Base-by-base conservation (phyloP, 305 asterid species). In the Fraxinus nigra region DNA sequence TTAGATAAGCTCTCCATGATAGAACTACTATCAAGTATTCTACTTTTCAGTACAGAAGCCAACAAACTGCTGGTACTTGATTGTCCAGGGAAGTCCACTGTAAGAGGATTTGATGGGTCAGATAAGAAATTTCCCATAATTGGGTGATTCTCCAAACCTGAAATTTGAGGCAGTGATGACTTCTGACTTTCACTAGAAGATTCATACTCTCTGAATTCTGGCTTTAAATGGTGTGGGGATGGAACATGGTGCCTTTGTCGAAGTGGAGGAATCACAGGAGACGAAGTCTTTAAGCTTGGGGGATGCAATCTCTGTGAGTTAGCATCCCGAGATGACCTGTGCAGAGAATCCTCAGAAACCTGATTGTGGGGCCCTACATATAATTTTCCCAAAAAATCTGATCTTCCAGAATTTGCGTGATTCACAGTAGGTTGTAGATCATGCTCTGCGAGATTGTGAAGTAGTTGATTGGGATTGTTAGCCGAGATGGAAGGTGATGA, bases 361-460 rank as follows among this genome's bases (percentile, higher is more conserved):
- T 84, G 92, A 46, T 84, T 82, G 22, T 59, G 87, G 37, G 85
- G 76, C 33, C 78, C 93, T 6, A 32, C 28, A 75, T 78, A 87
- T 77, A 84, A 85, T 77, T 78, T 87, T 38, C 87, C 89, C 37
- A 85, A 91, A 82, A 81, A 56, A n/a, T 56, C 26, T 5, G 91
- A 89, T 83, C 88, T 87, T 89, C 95, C 90, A 24, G 95, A 91
- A 89, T 89, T 97, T 18, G 88, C 85, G 81, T 89, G 95, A 87
- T 89, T 90, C 34, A 89, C 84, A 13, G 65, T 63, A 43, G 89
- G 83, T 2, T 85, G 75, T 26, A 82, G 91, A 79, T 89, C 89
- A 84, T 86, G 87, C 75, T 90, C 96, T 63, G 87, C 35, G 56
- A 79, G 77, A 84, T 78, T 85, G 79, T 83, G 88, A 63, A 80